Percentiles rank a stretch among this genome's conserved stretches.
Evolutionary conservation across 345 rosid genomes (phyloP).

Genomic region (Acer campestre): DNA sequence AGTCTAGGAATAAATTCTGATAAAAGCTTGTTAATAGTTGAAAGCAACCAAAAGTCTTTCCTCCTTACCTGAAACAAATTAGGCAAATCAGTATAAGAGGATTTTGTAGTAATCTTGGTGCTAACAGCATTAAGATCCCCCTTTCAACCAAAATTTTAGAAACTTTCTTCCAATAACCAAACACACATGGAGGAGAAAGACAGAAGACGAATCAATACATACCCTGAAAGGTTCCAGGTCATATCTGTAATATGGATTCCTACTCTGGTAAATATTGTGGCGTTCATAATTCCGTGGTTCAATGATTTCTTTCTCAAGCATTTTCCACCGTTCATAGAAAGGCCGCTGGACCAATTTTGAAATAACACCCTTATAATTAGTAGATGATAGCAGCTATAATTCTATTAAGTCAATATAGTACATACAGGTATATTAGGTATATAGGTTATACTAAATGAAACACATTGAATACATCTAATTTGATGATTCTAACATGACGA

Average conservation of each 20-base stretch:
- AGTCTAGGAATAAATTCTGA: slow-evolving; percentile 93
- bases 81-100: slow-evolving; percentile 15
- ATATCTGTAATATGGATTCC: slow-evolving; percentile 82
- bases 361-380: slow-evolving; percentile 22
- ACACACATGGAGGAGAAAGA: slow-evolving; percentile 9
- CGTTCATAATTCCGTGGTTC: slow-evolving; percentile 94
- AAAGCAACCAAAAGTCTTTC: slow-evolving; percentile 97
- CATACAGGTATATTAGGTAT: neutral
- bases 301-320: slow-evolving; percentile 94
- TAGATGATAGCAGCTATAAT: slow-evolving; percentile 15
- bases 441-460: neutral
- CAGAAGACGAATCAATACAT: slow-evolving; percentile 28
- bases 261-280: slow-evolving; percentile 58
- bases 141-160: neutral
- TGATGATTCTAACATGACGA: neutral
- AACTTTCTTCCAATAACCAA: slow-evolving; percentile 1
- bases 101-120: neutral
- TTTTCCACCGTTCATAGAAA: slow-evolving; percentile 92
- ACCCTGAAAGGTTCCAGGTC: slow-evolving; percentile 98
- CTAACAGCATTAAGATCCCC: neutral
- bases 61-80: slow-evolving; percentile 74
- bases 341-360: slow-evolving; percentile 70
- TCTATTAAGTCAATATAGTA: neutral
- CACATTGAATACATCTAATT: neutral
- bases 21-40: slow-evolving; percentile 81